Base-by-base conservation (phyloP, 805 yeast species). In the Metschnikowia sp. region DNA sequence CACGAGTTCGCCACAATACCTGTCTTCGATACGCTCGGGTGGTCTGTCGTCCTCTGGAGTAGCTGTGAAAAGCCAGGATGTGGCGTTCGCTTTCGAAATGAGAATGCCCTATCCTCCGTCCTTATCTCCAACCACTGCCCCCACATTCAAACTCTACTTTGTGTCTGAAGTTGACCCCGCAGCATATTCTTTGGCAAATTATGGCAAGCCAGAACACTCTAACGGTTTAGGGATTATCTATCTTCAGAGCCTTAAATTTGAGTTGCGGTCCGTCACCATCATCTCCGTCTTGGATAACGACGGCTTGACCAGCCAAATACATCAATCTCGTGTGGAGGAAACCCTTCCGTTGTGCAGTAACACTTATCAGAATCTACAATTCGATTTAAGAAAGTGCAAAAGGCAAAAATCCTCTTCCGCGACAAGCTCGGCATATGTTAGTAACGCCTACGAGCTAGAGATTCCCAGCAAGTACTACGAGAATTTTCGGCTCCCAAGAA, bases 191-290 rank as follows among this genome's bases (percentile, higher is more conserved):
- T 47, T 67, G 33, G 60, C 59, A 6, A 59, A 64, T 37, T 61
- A 62, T 35, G 71, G 69, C 1, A 57, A 57, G 32, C 62, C 69
- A 1, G 77, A 70, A 0, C 72, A 70, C 36, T 64, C 72, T 29
- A 77, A 79, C 35, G 82, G 82, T 3, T 58, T 70, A 49, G 82
- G 78, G 1, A 63, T 64, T 15, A 56, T 78, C 0, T 77, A 69
- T 54, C 58, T 81, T 49, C 76, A 72, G 38, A 59, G 64, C 13
- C 55, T 81, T 28, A 55, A 52, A 18, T 58, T 79, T 10, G 63
- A 60, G 42, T 51, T 72, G 42, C 55, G 52, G 2, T 51, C 63
- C 10, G 57, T 58, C 26, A 72, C 76, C 0, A 31, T 50, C 1
- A 47, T 55, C 8, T 57, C 60, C 13, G 64, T 59, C 8, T 31